Base-by-base conservation (phyloP, 352 stramenopile species). In the Pythium coloratum region DNA sequence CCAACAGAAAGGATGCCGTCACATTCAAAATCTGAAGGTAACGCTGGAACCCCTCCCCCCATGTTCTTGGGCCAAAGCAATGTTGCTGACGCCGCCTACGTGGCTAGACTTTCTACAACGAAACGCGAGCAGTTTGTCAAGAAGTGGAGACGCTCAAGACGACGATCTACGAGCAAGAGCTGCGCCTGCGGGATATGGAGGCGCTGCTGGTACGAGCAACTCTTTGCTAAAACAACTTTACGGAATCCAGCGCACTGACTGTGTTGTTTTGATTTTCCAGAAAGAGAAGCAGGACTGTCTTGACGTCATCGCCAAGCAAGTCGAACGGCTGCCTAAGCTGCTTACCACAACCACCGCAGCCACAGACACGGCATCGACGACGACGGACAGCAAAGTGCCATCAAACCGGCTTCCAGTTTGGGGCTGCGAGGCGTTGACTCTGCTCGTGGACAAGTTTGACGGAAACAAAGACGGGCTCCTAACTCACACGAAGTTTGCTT, bases 21-120 rank as follows among this genome's bases (percentile, higher is more conserved):
- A 90, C 34, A 75, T 91, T 40, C 80, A 91, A 47, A 84, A 81
- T 42, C 76, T 91, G 64, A 88, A 91, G 75, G 78, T 86, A n/a
- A 13, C 20, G 20, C 20, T 24, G 20, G 20, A 24, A 24, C 20
- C 20, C 20, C 20, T 24, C 20, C 20, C 20, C 20, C 20, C 20
- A 24, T 24, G 20, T 24, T 24, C 20, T 24, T 24, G 20, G 20
- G 20, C 20, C 20, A 24, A 24, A 24, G 20, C 20, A 24, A 24
- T 24, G 20, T 24, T 24, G 24, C 32, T 28, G 30, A 26, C 30
- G 18, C n/a, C 46, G 3, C 47, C 4, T 40, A 5, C 44, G 5
- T 16, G 26, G 9, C 12, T 33, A 90, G 81, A 71, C 76, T 13
- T 90, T 90, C 57, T 91, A 88, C 36, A 65, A 64, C 16, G 78